Evolutionary conservation across 2,329 filamentous ascomycete genomes (phyloP), one percentile per base, ranked within the genome.

Genomic region (Paradendryphiella salina): DNA sequence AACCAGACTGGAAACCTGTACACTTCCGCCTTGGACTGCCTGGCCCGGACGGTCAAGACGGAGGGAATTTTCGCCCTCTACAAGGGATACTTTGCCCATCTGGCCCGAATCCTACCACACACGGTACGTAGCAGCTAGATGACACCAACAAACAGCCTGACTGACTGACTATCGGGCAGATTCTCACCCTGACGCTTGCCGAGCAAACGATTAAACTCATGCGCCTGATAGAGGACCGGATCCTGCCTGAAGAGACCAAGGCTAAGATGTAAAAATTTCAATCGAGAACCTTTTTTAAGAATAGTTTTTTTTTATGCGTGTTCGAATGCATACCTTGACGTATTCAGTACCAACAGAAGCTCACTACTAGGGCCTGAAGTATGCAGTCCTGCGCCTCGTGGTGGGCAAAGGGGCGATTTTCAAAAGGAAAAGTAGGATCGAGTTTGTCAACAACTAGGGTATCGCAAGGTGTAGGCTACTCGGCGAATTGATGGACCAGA

Each of bases 1-100:
- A 99, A 99, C 79, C 94, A 99, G 74, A 96, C 92, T 56, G 94
- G 94, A 44, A 96, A 96, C 71, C 82, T 99, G n/a, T 99, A 99
- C 80, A 86, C 83, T 62, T 89, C 92, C 51, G 90, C 95, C 4
- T 89, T 96, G 57, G 94, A 99, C 76, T 99, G 94, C 72, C 76
- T 97, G 53, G 84, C 83, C 71, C 92, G 96, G 77, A 99, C 94
- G 0, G 81, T 99, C 54, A 87, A 86, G 71, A 96, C 90, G 0
- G 94, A 99, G 73, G 94, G 94, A 17, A 66, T 96, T 44, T 77
- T 97, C 38, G 94, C 94, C 54, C 89, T 99, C 51, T 99, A 99
- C 80, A 99, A 99, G 80, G 94, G 94, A 52, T 96, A 95, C 79
- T 85, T 96, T 68, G 94, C 94, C 13, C 94, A 99, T 77, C 78